Conservation (phyloP, 805 yeast species). For the Candida lessepsii region DNA sequence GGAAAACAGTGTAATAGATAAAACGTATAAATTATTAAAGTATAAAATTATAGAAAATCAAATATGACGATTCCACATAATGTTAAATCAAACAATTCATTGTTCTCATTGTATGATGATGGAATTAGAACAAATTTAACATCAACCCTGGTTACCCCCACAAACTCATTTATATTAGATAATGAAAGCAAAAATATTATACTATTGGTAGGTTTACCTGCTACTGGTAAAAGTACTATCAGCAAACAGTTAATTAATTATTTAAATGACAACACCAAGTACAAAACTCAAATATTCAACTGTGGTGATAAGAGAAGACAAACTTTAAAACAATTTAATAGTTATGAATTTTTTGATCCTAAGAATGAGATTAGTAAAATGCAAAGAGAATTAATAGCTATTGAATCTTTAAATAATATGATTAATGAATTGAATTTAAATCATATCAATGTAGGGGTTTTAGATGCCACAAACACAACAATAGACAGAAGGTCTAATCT, state of each 20-base stretch:
- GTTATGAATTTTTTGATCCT: constrained; percentile 40
- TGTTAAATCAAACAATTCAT: constrained; percentile 6
- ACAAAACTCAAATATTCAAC: constrained; percentile 37
- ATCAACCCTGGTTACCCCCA: constrained; percentile 4
- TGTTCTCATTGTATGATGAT: constrained; percentile 5
- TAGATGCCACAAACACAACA: constrained; percentile 46
- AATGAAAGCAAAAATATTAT: constrained; percentile 13
- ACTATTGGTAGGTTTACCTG: constrained; percentile 41
- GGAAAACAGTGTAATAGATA: not conserved
- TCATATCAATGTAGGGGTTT: constrained; percentile 34
- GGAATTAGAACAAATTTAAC: constrained; percentile 6
- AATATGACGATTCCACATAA: constrained; percentile 2
- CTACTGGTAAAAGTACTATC: constrained; percentile 41
- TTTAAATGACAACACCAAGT: constrained; percentile 26
- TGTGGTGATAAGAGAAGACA: constrained; percentile 53
- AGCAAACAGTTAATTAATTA: constrained; percentile 31
- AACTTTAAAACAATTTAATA: constrained; percentile 23
- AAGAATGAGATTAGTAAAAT: constrained; percentile 26
- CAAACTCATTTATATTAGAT: constrained; percentile 8
- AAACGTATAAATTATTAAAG: not conserved
- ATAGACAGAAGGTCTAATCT: constrained; percentile 30
- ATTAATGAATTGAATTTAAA: constrained; percentile 28
- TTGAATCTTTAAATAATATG: constrained; percentile 30
- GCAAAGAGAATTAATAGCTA: constrained; percentile 37
- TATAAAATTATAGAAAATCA: not conserved